Evolutionary conservation across 139 green algal species (phyloP).

Genomic region (Chlamydomonas sphaeroides): DNA sequence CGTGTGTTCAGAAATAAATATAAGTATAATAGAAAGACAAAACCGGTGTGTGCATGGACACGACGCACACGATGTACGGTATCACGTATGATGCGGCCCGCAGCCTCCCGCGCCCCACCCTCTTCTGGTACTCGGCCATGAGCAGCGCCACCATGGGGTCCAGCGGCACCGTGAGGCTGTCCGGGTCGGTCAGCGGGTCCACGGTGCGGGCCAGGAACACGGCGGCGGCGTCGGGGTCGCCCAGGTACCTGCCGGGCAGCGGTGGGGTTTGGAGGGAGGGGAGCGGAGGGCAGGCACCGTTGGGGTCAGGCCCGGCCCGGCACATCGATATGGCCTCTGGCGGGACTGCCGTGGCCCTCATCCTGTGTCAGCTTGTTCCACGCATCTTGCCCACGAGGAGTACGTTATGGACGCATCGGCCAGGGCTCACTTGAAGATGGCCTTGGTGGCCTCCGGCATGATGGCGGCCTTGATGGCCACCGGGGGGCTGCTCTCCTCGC

Average conservation of each 20-base stretch:
- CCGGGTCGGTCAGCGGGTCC: conserved; percentile 25
- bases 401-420: no score
- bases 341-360: no score
- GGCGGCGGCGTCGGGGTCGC: conserved; percentile 22
- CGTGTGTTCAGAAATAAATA: no score
- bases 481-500: conserved; percentile 5
- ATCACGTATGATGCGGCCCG: no score
- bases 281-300: no score
- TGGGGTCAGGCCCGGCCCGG: no score
- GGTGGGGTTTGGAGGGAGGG: neutral
- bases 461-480: conserved; percentile 34
- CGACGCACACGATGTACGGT: no score
- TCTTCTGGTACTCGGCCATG: conserved; percentile 52
- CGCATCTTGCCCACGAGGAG: no score
- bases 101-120: conserved; percentile 1
- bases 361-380: no score
- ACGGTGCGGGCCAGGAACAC: conserved; percentile 31
- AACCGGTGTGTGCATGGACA: no score
- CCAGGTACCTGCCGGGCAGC: conserved; percentile 42
- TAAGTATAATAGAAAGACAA: no score
- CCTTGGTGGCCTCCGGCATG: conserved; percentile 32
- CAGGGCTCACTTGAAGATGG: conserved; percentile 28
- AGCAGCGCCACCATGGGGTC: conserved; percentile 39
- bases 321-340: no score
- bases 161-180: conserved; percentile 6